phyloP scores from a whole-genome alignment of 306 rosid species.

The Corylus heterophylla region DNA sequence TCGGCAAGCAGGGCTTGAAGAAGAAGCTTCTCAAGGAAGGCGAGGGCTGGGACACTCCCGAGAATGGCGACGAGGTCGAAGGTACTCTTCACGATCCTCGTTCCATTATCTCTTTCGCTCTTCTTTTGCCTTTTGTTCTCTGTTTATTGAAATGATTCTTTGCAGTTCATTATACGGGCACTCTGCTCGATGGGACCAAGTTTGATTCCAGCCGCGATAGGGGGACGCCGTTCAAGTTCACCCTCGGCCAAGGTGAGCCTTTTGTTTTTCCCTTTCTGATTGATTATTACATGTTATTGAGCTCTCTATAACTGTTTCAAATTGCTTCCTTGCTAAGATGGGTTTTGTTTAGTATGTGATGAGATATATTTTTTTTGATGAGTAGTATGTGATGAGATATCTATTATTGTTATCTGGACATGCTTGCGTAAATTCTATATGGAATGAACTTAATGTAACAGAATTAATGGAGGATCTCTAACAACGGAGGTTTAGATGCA shows the following conservation, averaged over 20 bases:
- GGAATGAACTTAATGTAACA: not conserved
- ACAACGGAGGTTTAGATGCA: not conserved
- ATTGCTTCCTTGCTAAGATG: not conserved
- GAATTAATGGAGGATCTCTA: not conserved
- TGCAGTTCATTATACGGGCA: constrained; percentile 88
- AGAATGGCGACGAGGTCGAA: constrained; percentile 88
- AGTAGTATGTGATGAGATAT: too few relatives aligned
- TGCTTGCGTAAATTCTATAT: too few relatives aligned
- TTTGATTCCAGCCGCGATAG: constrained; percentile 93
- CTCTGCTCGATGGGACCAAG: constrained; percentile 83
- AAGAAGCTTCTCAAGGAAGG: constrained; percentile 90
- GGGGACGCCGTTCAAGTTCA: constrained; percentile 73
- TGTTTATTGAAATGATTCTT: not conserved
- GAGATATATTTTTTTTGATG: not conserved
- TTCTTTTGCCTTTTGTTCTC: not conserved
- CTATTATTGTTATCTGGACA: too few relatives aligned
- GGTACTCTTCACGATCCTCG: constrained; percentile 28
- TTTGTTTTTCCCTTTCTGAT: not conserved
- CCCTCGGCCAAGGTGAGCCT: constrained; percentile 87
- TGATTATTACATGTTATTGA: too few relatives aligned
- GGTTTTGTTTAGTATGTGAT: not conserved
- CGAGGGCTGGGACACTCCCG: constrained; percentile 75
- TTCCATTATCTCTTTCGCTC: not conserved
- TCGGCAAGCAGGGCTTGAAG: constrained; percentile 79
- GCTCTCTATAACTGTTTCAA: not conserved